Evolutionary conservation across 202 grass and related monocot species (phyloP).

Genomic region (Zoysia matrella): DNA sequence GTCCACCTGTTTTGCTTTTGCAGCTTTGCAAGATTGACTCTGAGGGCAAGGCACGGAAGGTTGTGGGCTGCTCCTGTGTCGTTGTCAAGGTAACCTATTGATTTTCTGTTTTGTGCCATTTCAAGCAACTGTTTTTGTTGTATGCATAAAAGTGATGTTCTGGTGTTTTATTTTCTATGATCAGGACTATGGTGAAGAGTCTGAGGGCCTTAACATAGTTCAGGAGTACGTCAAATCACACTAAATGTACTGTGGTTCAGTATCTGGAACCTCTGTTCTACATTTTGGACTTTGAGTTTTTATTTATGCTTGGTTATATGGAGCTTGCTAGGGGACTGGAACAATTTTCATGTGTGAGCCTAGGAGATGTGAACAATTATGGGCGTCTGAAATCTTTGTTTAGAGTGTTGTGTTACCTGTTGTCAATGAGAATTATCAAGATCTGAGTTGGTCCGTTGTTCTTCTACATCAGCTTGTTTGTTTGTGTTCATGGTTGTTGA

Average conservation of each 20-base stretch:
- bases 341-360: conserved; percentile 40
- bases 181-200: conserved; percentile 37
- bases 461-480: background rate
- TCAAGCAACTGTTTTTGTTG: background rate
- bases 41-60: too few species aligned
- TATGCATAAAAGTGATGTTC: background rate
- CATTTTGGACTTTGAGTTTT: conserved; percentile 22
- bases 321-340: conserved; percentile 29
- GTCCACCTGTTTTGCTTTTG: background rate
- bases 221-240: conserved; percentile 21
- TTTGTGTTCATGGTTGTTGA: background rate
- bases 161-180: background rate
- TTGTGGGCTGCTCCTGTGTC: background rate
- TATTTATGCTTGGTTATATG: conserved; percentile 24
- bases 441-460: background rate
- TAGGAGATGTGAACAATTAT: conserved; percentile 18
- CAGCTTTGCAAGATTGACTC: conserved; percentile 6
- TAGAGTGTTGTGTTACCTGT: conserved; percentile 23
- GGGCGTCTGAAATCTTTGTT: conserved; percentile 38
- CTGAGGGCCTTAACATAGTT: too few species aligned
- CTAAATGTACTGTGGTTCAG: conserved; percentile 18
- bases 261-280: conserved; percentile 21
- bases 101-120: background rate
- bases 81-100: conserved; percentile 60
- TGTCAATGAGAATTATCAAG: background rate